Percentiles rank a stretch among this genome's conserved stretches.
phyloP scores from a whole-genome alignment of 495 filamentous ascomycete species.

The Aspergillus conjunctus region DNA sequence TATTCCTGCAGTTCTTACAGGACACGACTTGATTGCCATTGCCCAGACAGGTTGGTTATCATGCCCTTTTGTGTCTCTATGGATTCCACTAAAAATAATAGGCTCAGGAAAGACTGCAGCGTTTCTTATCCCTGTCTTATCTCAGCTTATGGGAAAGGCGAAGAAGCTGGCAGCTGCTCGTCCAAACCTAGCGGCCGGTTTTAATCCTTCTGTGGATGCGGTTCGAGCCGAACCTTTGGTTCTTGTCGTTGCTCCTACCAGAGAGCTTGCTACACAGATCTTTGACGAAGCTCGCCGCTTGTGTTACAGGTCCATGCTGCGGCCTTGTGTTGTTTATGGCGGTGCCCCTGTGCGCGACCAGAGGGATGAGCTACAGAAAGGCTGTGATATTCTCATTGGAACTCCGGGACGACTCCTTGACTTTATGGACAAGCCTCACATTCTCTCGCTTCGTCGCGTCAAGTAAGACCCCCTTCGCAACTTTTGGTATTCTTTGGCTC shows the following conservation, averaged over 20 bases:
- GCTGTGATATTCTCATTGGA: conserved; percentile 87
- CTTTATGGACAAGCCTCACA: conserved; percentile 68
- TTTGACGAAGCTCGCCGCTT: conserved; percentile 90
- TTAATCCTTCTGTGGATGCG: conserved; percentile 40
- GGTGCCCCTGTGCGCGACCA: conserved; percentile 71
- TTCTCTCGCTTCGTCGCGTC: conserved; percentile 74
- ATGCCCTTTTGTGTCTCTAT: not conserved
- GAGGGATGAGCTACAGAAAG: conserved; percentile 68
- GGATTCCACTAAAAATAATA: conserved; percentile 35
- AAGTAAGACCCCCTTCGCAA: conserved; percentile 50
- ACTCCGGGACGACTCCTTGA: conserved; percentile 86
- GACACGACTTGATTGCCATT: conserved; percentile 79
- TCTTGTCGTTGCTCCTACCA: conserved; percentile 79
- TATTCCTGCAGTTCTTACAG: conserved; percentile 71
- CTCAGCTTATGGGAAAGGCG: conserved; percentile 90
- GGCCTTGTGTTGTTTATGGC: conserved; percentile 89
- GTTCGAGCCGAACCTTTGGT: conserved; percentile 82
- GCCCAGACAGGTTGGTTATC: conserved; percentile 82
- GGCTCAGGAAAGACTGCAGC: conserved; percentile 96
- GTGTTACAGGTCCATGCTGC: conserved; percentile 91
- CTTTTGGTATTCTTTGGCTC: conserved; percentile 10
- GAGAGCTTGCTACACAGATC: conserved; percentile 90
- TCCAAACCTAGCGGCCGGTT: conserved; percentile 56
- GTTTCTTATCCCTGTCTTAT: conserved; percentile 86
- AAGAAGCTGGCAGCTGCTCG: conserved; percentile 78